These are phyloP conservation scores for Mycena capillaripes DNA, from an alignment of 768 basidiomycete species.

Conservation along the genomic window DNA sequence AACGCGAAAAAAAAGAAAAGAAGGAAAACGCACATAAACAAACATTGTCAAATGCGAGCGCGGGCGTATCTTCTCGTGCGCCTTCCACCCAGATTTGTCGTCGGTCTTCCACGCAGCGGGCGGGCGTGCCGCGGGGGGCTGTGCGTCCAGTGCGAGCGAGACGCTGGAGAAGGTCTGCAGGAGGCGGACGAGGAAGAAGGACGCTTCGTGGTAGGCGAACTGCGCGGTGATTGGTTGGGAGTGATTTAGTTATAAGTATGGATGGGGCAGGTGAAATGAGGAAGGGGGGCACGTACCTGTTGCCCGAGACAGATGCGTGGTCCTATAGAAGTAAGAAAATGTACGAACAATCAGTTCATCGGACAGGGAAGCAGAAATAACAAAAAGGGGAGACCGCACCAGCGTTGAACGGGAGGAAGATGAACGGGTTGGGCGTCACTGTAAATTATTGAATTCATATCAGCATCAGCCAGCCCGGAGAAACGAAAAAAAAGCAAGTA, in stretches of 20 bases:
- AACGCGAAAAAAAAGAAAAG: no score
- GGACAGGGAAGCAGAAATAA: no score
- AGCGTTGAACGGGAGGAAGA: slow-evolving; percentile 68
- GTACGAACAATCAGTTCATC: no score
- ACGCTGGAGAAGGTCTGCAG: slow-evolving; percentile 68
- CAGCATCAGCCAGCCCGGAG: neutral
- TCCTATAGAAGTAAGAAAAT: neutral
- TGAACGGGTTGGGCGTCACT: slow-evolving; percentile 42
- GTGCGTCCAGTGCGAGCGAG: slow-evolving; percentile 59
- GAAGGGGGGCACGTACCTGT: slow-evolving; percentile 47
- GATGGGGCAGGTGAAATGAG: no score
- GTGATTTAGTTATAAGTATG: no score
- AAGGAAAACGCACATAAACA: slow-evolving; percentile 52
- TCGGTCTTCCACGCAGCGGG: slow-evolving; percentile 61
- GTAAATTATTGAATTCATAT: neutral
- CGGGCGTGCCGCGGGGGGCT: slow-evolving; percentile 56
- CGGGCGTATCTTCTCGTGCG: slow-evolving; percentile 60
- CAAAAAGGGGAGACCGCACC: slow-evolving; percentile 24
- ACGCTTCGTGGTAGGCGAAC: slow-evolving; percentile 78
- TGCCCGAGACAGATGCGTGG: slow-evolving; percentile 67
- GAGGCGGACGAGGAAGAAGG: slow-evolving; percentile 73
- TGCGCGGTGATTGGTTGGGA: no score
- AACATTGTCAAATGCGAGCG: slow-evolving; percentile 69
- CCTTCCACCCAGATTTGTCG: slow-evolving; percentile 51
- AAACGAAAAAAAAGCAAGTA: slow-evolving; percentile 54